Evolutionary conservation across 148 eudicot genomes (phyloP), one percentile per base, ranked within the genome.

Genomic region (Polygonum maritimum): DNA sequence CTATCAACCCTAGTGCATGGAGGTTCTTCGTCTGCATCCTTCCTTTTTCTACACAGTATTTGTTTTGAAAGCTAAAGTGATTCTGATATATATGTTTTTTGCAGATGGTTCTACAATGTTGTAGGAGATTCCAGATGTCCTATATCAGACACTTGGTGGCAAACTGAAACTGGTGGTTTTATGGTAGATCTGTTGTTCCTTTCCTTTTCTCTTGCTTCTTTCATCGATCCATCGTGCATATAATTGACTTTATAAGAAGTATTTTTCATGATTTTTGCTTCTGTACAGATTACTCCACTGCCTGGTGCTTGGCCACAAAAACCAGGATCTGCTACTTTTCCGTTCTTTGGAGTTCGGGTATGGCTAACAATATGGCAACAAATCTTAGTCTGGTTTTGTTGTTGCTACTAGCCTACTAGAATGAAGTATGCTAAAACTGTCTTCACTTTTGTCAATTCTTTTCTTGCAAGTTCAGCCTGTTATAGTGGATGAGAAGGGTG

Each of bases 131-230:
- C 97, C 47, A 89, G 87, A 79, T 92, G 99, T 81, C 99, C 98
- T 54, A 96, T 96, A 76, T 89, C 95, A 63, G 99, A 96, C 84
- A 96, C 99, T 22, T 96, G 99, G 99, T 96, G 99, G 99, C 99
- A 96, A 83, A 96, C 99, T 75, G 99, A 96, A 86, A 92, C 98
- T 18, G 99, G 99, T 74, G 99, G 99, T 63, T 92, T 96, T 82
- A 87, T 96, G 99, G 99, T 96, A 81, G 8, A 33, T 72, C 65
- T 39, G 31, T 65, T 45, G 55, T 57, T 19, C 63, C 35, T 31
- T 49, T 74, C 71, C 55, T 48, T 31, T 60, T 31, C 45, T 60
- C 51, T 76, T 44, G 54, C 10, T 44, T 76, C 41, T 71, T 71
- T 31, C 48, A 11, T 73, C 16, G 4, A 26, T 73, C 18, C 0